Conservation (phyloP, 495 filamentous ascomycete species). For the Penicillium robsamsonii region DNA sequence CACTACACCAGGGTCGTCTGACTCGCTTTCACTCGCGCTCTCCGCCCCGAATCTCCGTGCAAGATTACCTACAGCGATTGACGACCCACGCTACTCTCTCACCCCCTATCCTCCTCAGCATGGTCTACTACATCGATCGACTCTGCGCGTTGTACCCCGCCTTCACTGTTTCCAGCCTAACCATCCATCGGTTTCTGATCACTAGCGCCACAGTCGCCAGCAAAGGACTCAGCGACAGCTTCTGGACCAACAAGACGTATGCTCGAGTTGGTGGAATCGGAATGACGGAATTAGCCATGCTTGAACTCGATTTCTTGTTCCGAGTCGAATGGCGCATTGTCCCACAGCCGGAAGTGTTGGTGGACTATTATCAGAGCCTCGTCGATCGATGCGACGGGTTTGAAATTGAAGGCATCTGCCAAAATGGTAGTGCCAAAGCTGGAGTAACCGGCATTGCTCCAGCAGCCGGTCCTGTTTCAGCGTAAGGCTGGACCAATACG, state of each 20-base stretch:
- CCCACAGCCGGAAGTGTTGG: slow-evolving; percentile 86
- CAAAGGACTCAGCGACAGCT: slow-evolving; percentile 92
- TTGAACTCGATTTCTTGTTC: slow-evolving; percentile 93
- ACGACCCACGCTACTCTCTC: slow-evolving; percentile 92
- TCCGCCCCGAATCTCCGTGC: slow-evolving; percentile 88
- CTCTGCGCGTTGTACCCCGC: slow-evolving; percentile 86
- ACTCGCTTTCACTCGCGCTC: slow-evolving; percentile 96
- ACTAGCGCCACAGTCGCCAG: slow-evolving; percentile 92
- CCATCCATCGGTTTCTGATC: slow-evolving; percentile 95
- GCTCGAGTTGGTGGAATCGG: slow-evolving; percentile 90
- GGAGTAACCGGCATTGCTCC: slow-evolving; percentile 11
- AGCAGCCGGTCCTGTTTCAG: slow-evolving; percentile 14
- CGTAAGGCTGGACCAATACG: slow-evolving; percentile 4
- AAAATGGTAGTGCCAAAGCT: slow-evolving; percentile 8
- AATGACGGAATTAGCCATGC: slow-evolving; percentile 78
- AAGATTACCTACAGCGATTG: slow-evolving; percentile 87
- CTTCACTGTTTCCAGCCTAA: slow-evolving; percentile 91
- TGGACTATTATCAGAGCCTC: slow-evolving; percentile 87
- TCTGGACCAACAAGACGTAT: slow-evolving; percentile 97
- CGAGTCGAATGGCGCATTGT: slow-evolving; percentile 95
- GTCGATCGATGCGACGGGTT: slow-evolving; percentile 68
- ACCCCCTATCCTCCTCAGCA: slow-evolving; percentile 93
- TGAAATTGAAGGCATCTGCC: slow-evolving; percentile 42
- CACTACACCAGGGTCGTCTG: slow-evolving; percentile 75
- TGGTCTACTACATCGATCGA: slow-evolving; percentile 99